These are phyloP conservation scores for Boletus rex-veris DNA, from an alignment of 768 basidiomycete genomes.

Conservation along the genomic window DNA sequence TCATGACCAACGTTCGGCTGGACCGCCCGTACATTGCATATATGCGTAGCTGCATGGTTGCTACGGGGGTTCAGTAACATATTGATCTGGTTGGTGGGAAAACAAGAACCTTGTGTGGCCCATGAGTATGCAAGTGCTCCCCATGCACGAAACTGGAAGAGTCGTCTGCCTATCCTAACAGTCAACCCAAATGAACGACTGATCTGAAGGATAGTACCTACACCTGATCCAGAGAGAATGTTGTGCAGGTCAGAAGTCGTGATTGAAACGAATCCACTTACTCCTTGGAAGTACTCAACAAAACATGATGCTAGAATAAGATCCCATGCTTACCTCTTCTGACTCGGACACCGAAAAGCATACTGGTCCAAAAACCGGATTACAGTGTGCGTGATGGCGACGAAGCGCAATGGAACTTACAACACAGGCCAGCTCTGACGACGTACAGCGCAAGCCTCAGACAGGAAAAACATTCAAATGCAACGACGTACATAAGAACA, in stretches of 20 bases:
- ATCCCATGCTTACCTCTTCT: slow-evolving; percentile 10
- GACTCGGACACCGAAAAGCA: slow-evolving; percentile 19
- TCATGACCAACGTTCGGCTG: slow-evolving; percentile 14
- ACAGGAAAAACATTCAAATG: background rate
- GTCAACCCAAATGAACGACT: background rate
- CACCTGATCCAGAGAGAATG: slow-evolving; percentile 14
- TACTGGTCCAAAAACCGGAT: slow-evolving; percentile 9
- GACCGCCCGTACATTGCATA: slow-evolving; percentile 32
- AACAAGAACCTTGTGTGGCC: slow-evolving; percentile 29
- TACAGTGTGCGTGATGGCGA: background rate
- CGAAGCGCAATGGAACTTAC: slow-evolving; percentile 11
- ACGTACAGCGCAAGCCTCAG: background rate
- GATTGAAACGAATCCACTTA: slow-evolving; percentile 8
- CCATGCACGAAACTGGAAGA: slow-evolving; percentile 33
- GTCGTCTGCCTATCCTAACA: slow-evolving; percentile 16
- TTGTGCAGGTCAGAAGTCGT: background rate
- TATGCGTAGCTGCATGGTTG: slow-evolving; percentile 33
- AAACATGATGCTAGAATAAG: background rate
- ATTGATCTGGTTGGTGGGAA: background rate
- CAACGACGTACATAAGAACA: slow-evolving; percentile 25
- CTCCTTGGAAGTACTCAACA: slow-evolving; percentile 18
- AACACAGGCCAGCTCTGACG: slow-evolving; percentile 16
- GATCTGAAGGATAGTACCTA: slow-evolving; percentile 5
- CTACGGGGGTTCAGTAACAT: slow-evolving; percentile 14
- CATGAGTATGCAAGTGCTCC: slow-evolving; percentile 30